A percentile compares a stretch with the other conserved stretches of the same genome.
These are phyloP conservation scores for Tilletia horrida DNA, from an alignment of 1,284 basidiomycete genomes.

Conservation along the genomic window DNA sequence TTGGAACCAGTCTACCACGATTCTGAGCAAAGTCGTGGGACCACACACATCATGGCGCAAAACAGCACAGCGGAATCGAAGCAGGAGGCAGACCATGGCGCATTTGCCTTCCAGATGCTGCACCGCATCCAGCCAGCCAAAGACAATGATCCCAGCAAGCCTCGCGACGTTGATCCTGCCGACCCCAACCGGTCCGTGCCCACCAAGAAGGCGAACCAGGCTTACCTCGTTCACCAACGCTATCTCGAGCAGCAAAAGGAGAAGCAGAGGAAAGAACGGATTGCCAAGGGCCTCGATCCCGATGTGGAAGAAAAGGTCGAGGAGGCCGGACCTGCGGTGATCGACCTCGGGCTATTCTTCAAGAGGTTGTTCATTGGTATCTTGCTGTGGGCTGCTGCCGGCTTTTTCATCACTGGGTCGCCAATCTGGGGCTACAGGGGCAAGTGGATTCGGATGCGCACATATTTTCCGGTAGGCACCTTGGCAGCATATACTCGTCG, in stretches of 20 bases:
- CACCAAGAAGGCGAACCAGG: constrained; percentile 46
- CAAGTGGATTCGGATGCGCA: constrained; percentile 43
- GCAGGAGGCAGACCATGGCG: not conserved
- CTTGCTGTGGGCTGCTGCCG: constrained; percentile 28
- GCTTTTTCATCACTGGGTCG: constrained; percentile 49
- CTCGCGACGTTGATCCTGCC: constrained; percentile 44
- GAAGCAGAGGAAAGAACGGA: constrained; percentile 29
- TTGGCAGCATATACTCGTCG: not conserved
- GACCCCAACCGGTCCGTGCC: constrained; percentile 41
- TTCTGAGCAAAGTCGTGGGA: too few species aligned
- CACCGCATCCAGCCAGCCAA: not conserved
- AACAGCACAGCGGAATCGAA: not conserved
- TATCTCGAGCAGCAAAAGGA: constrained; percentile 41
- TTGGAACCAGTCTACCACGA: too few species aligned
- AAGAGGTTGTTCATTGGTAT: constrained; percentile 24
- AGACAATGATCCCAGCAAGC: not conserved
- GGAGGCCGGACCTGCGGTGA: constrained; percentile 3
- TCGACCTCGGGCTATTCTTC: not conserved
- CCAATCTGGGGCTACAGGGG: constrained; percentile 50
- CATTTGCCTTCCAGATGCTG: constrained; percentile 10
- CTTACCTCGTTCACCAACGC: constrained; percentile 45
- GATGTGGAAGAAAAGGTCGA: constrained; percentile 16
- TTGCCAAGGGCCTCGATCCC: constrained; percentile 12
- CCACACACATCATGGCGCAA: too few species aligned
- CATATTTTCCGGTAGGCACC: constrained; percentile 47